Evolutionary conservation across 1,284 basidiomycete species (phyloP).

Genomic region (Melampsora larici-populina): DNA sequence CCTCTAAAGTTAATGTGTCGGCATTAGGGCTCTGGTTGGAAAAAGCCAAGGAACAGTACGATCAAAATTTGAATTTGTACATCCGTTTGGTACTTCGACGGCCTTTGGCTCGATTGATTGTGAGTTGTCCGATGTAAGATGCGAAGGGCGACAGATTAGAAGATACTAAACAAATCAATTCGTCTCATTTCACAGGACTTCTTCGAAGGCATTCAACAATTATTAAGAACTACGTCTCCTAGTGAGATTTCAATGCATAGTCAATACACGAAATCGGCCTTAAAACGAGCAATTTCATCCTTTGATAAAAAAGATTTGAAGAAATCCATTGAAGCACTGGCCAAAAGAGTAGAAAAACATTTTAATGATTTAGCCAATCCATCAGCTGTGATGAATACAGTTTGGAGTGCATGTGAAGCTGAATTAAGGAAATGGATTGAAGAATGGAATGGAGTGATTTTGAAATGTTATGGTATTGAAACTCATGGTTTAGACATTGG

Average conservation of each 20-base stretch:
- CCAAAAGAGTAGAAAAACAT: slow-evolving; percentile 91
- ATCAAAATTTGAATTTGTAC: slow-evolving; percentile 80
- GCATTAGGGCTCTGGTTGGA: slow-evolving; percentile 65
- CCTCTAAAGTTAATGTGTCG: slow-evolving; percentile 64
- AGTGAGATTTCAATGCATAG: slow-evolving; percentile 73
- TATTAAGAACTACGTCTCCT: slow-evolving; percentile 74
- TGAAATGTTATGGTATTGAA: slow-evolving; percentile 66
- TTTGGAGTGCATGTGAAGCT: slow-evolving; percentile 83
- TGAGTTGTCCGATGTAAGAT: slow-evolving; percentile 56
- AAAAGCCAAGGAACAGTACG: slow-evolving; percentile 76
- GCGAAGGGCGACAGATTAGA: background rate
- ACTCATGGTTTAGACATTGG: slow-evolving; percentile 71
- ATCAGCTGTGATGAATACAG: slow-evolving; percentile 70
- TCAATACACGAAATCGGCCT: slow-evolving; percentile 69
- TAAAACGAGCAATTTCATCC: slow-evolving; percentile 83
- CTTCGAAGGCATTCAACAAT: slow-evolving; percentile 83
- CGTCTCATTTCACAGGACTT: slow-evolving; percentile 66
- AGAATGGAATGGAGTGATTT: slow-evolving; percentile 66
- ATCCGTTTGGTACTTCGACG: slow-evolving; percentile 80
- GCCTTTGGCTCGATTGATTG: slow-evolving; percentile 81
- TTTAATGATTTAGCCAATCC: slow-evolving; percentile 63
- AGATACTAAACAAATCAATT: background rate
- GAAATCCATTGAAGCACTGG: slow-evolving; percentile 74
- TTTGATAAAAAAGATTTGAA: slow-evolving; percentile 81
- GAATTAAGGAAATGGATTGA: slow-evolving; percentile 71